Conservation (phyloP, 2,329 filamentous ascomycete species). For the Alternaria panax region DNA sequence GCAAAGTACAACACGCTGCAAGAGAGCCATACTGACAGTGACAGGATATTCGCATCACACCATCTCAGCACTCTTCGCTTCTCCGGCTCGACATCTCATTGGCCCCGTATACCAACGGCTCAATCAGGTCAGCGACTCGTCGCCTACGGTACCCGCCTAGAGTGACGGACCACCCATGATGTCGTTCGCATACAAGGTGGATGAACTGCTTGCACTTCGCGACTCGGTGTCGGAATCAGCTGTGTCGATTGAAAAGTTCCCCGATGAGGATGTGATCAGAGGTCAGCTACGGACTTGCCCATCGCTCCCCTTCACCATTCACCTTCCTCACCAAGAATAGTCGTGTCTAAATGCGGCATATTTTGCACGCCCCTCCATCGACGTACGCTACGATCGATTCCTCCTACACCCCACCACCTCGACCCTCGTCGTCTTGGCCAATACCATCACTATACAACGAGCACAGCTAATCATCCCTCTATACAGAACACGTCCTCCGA, state of each 20-base stretch:
- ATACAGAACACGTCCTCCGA: slow-evolving; percentile 51
- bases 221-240: slow-evolving; percentile 53
- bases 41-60: slow-evolving; percentile 49
- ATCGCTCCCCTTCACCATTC: slow-evolving; percentile 24
- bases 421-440: not conserved
- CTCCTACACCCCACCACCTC: not conserved
- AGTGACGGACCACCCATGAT: slow-evolving; percentile 26
- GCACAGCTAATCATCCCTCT: slow-evolving; percentile 12
- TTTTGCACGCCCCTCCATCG: not conserved
- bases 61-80: slow-evolving; percentile 43
- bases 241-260: slow-evolving; percentile 52
- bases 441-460: not conserved
- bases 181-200: slow-evolving; percentile 51
- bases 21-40: slow-evolving; percentile 7
- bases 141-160: slow-evolving; percentile 11
- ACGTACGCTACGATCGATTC: not conserved
- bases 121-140: slow-evolving; percentile 14
- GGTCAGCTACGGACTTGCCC: slow-evolving; percentile 37
- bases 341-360: not conserved
- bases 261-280: slow-evolving; percentile 53
- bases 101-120: slow-evolving; percentile 10
- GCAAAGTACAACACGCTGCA: not conserved
- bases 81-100: slow-evolving; percentile 20
- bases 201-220: slow-evolving; percentile 52
- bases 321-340: not conserved